A percentile compares a stretch with the other conserved stretches of the same genome.
Evolutionary conservation across 2,329 filamentous ascomycete species (phyloP).

Genomic region (Drechslerella dactyloides): DNA sequence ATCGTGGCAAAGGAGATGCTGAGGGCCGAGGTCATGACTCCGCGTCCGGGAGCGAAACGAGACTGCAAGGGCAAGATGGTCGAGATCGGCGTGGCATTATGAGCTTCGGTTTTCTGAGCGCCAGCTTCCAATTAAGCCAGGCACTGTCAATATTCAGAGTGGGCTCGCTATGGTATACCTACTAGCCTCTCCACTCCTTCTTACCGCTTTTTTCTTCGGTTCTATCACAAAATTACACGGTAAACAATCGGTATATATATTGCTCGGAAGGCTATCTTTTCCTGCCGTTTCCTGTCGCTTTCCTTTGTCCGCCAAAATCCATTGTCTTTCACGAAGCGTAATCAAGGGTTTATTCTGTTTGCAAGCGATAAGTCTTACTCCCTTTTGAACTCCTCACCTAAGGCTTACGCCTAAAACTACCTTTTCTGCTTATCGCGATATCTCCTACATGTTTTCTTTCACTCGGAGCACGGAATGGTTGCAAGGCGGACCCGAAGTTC

Average conservation of each 20-base stretch:
- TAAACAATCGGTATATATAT: not conserved
- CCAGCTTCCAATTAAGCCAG: not conserved
- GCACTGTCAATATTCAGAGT: too few species aligned
- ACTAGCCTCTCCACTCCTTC: not conserved
- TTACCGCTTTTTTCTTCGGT: not conserved
- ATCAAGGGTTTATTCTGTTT: not conserved
- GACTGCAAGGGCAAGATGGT: slow-evolving; percentile 20
- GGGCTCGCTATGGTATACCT: not conserved
- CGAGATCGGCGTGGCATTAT: slow-evolving; percentile 13
- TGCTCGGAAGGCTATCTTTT: not conserved
- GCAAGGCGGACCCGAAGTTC: not conserved
- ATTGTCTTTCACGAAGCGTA: not conserved
- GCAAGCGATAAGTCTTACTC: not conserved
- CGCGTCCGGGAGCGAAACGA: slow-evolving; percentile 14
- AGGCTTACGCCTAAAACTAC: not conserved
- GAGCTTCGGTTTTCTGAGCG: not conserved
- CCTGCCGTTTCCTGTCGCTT: not conserved
- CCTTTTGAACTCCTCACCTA: not conserved
- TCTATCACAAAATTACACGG: not conserved
- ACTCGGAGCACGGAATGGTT: not conserved
- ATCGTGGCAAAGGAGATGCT: slow-evolving; percentile 40
- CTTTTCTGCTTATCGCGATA: not conserved
- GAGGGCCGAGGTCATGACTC: slow-evolving; percentile 36
- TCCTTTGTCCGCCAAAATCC: not conserved
- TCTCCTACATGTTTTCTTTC: not conserved